Conservation (phyloP, 129 eudicot genomes). For the Daucus carota region DNA sequence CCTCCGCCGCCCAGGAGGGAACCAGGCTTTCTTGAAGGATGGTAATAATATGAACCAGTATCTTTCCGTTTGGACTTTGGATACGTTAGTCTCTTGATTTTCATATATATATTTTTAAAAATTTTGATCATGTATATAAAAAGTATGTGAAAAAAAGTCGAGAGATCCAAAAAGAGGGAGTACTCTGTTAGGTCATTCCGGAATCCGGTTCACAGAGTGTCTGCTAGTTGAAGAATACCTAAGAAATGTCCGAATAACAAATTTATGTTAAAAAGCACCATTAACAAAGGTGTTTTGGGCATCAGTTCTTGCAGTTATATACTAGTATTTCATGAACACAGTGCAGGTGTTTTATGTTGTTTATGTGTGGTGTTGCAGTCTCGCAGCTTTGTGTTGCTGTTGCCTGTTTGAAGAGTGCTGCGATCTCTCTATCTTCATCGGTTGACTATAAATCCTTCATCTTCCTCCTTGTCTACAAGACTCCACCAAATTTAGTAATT, state of each 20-base stretch:
- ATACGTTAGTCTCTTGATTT: no score
- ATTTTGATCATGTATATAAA: no score
- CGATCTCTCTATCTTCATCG: constrained; percentile 68
- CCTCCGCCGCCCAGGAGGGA: constrained; percentile 76
- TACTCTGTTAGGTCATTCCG: no score
- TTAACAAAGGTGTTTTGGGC: background rate
- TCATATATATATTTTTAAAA: no score
- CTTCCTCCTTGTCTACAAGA: background rate
- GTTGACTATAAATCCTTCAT: constrained; percentile 3
- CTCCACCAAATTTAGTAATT: background rate
- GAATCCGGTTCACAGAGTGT: background rate
- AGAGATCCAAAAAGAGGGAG: no score
- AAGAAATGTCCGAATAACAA: background rate
- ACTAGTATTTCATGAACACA: no score
- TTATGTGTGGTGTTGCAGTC: constrained; percentile 28
- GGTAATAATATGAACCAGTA: no score
- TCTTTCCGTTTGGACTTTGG: no score
- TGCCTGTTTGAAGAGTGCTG: constrained; percentile 84
- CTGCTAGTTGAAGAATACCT: no score
- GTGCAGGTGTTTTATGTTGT: no score
- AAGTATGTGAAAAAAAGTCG: no score
- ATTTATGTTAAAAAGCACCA: background rate
- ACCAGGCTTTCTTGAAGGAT: constrained; percentile 79
- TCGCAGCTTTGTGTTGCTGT: constrained; percentile 89
- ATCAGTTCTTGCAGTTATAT: no score